These are phyloP conservation scores for Aristolochia fimbriata DNA, from an alignment of 164 flowering plant species.

Conservation along the genomic window DNA sequence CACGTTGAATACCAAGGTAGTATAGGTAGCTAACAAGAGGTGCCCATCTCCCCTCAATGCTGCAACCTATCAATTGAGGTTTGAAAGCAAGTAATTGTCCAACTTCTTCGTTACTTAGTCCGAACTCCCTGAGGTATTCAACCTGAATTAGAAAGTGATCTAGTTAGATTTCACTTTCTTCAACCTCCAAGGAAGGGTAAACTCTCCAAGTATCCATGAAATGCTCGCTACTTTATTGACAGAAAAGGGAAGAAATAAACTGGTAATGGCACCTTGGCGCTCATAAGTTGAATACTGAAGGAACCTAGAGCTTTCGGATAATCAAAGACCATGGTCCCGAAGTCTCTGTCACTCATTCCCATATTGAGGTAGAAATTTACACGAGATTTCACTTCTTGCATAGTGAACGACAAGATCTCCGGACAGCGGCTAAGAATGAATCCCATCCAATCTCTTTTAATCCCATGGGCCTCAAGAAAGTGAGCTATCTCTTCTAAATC, in stretches of 20 bases:
- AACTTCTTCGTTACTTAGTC: conserved; percentile 51
- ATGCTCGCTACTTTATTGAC: too few species aligned
- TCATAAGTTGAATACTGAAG: conserved; percentile 74
- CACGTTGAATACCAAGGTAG: conserved; percentile 73
- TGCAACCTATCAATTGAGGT: conserved; percentile 85
- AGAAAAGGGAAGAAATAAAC: neutral
- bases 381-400: conserved; percentile 63
- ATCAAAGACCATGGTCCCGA: conserved; percentile 92
- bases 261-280: conserved; percentile 46
- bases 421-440: conserved; percentile 69
- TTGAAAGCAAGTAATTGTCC: conserved; percentile 68
- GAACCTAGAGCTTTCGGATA: conserved; percentile 71
- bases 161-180: neutral
- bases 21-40: conserved; percentile 84
- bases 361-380: conserved; percentile 57
- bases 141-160: conserved; percentile 33
- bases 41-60: conserved; percentile 88
- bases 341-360: conserved; percentile 76
- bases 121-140: conserved; percentile 75
- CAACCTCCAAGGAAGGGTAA: neutral
- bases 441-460: conserved; percentile 92
- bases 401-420: conserved; percentile 39
- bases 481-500: conserved; percentile 58
- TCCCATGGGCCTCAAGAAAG: conserved; percentile 64
- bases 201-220: too few species aligned